Evolutionary conservation across 1,139 yeast species (phyloP).

Genomic region (Saccharomyces hybrid): DNA sequence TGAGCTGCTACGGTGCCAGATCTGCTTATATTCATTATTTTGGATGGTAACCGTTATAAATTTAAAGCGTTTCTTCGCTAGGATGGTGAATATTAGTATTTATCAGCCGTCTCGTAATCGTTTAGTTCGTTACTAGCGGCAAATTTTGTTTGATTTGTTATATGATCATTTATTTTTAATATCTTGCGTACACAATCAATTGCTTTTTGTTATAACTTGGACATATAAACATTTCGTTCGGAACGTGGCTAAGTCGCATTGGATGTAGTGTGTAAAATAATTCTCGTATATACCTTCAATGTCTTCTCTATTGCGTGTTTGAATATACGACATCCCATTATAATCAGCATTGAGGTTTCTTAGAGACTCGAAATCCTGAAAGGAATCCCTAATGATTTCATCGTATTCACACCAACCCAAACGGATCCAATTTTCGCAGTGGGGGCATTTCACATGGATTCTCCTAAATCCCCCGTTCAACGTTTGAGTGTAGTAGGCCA

Average conservation of each 20-base stretch:
- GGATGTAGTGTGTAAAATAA: conserved; percentile 15
- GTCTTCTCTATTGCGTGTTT: conserved; percentile 9
- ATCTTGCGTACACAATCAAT: neutral
- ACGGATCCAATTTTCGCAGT: conserved; percentile 14
- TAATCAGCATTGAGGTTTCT: conserved; percentile 7
- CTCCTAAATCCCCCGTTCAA: conserved; percentile 13
- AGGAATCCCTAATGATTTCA: conserved; percentile 10
- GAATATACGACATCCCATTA: conserved; percentile 9
- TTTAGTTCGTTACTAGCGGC: neutral
- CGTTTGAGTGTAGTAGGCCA: conserved; percentile 8
- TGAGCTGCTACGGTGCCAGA: too few relatives aligned
- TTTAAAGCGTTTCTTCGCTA: neutral
- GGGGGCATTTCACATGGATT: conserved; percentile 15
- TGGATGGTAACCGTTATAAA: too few relatives aligned
- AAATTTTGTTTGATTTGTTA: neutral
- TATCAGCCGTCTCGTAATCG: neutral
- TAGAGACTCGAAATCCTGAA: conserved; percentile 9
- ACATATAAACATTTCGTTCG: conserved; percentile 6
- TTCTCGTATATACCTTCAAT: conserved; percentile 19
- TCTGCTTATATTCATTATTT: too few relatives aligned
- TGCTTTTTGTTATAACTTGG: conserved; percentile 2
- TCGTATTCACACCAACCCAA: conserved; percentile 20
- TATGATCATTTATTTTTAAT: neutral
- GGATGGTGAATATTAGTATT: too few relatives aligned
- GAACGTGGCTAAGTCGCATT: conserved; percentile 9